Base-by-base conservation (phyloP, 2,329 filamentous ascomycete species). In the Calonectria naviculata region DNA sequence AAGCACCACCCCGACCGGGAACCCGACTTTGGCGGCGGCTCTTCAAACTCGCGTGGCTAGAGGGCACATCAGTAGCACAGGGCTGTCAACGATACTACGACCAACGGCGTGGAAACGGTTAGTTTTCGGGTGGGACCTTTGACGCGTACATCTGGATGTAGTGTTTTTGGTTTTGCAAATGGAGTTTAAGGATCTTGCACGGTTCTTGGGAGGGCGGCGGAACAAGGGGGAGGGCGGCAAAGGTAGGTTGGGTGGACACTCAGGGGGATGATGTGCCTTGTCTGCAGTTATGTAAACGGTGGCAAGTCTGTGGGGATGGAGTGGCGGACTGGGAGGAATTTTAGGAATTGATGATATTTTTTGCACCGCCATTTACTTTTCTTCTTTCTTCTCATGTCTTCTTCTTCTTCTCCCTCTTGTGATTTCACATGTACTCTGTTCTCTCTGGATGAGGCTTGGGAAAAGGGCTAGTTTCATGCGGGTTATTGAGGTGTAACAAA, bases 1-100 rank as follows among this genome's bases (percentile, higher is more conserved):
- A 94, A 94, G 83, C 85, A 88, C 78, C 84, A 88, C 69, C 86
- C 89, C 64, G 91, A 93, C 73, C 89, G 89, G 69, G 91, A 93
- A 77, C 88, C 88, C 62, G 90, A 92, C 82, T 92, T 91, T 83
- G 90, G 90, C 36, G 76, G 78, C 52, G 76, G 81, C 67, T 79
- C 78, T 19, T 73, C 75, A 15, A 71, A 73, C 46, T 78, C 80
- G 54, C 80, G 81, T 64, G 76, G 76, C 67, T 83, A 79, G 75
- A 71, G 60, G 61, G 54, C 60, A 72, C 64, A 65, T 24, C 61
- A 68, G 65, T 73, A 67, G 61, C 56, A 42, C 46, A 70, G 60
- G 66, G 42, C 46, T 36, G 49, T 52, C 49, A 56, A 31, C 60
- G 29, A 68, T 24, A 31, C 38, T 21, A 66, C 46, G 44, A 54